Percentiles rank a stretch among this genome's conserved stretches.
phyloP scores from a whole-genome alignment of 1,284 basidiomycete species.

The Cyathus pygmaeus region DNA sequence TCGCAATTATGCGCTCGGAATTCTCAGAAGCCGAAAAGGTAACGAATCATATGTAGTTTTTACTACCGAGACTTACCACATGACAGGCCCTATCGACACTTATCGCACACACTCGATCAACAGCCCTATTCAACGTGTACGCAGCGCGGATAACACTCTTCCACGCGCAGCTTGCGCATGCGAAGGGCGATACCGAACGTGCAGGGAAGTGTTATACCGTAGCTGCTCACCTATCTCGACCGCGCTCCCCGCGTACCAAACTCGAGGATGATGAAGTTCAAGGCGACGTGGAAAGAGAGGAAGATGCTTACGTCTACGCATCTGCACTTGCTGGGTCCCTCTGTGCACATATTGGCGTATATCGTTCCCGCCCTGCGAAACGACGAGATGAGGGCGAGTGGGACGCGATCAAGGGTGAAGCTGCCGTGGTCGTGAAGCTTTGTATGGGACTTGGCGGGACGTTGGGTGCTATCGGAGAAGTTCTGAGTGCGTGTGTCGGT shows the following conservation, averaged over 20 bases:
- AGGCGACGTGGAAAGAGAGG: conserved; percentile 42
- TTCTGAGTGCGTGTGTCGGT: conserved; percentile 63
- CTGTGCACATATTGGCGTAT: conserved; percentile 63
- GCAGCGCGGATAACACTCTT: conserved; percentile 71
- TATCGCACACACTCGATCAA: conserved; percentile 69
- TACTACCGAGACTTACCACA: no score
- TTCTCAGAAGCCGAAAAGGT: conserved; percentile 67
- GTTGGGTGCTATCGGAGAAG: conserved; percentile 62
- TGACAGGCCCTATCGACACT: conserved; percentile 65
- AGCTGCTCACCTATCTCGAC: conserved; percentile 52
- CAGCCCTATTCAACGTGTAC: conserved; percentile 64
- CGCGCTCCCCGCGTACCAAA: conserved; percentile 2
- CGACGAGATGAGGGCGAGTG: conserved; percentile 34
- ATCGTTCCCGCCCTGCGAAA: not conserved
- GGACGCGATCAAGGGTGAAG: conserved; percentile 41
- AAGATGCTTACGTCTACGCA: conserved; percentile 59
- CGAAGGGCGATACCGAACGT: conserved; percentile 51
- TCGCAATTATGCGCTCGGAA: conserved; percentile 71
- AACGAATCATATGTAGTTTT: no score
- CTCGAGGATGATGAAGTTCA: not conserved
- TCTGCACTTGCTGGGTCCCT: conserved; percentile 70
- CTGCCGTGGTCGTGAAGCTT: conserved; percentile 49
- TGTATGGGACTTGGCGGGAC: conserved; percentile 66
- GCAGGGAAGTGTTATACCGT: conserved; percentile 71
- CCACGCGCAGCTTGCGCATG: conserved; percentile 78